phyloP scores from a whole-genome alignment of 2,329 filamentous ascomycete species.

The Nemania serpens region DNA sequence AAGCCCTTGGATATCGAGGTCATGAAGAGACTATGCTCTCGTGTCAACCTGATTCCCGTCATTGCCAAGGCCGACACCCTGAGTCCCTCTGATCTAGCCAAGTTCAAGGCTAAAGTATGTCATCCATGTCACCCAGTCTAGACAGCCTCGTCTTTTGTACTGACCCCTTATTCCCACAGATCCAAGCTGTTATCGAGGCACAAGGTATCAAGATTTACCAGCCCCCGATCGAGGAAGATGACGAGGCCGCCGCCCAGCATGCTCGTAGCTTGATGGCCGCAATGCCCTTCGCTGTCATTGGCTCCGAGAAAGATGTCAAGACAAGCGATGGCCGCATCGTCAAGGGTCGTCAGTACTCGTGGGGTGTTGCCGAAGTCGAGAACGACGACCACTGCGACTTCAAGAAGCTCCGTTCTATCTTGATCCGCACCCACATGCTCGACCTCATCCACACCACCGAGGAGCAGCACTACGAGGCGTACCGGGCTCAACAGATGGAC shows the following conservation, averaged over 20 bases:
- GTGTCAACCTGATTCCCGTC: conserved; percentile 97
- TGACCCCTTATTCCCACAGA: conserved; percentile 55
- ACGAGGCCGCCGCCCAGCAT: conserved; percentile 93
- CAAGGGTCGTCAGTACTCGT: conserved; percentile 98
- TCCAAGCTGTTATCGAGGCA: conserved; percentile 92
- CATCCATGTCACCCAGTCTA: background rate
- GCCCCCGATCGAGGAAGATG: conserved; percentile 96
- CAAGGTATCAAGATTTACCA: conserved; percentile 99
- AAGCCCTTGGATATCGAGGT: conserved; percentile 99
- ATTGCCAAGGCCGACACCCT: conserved; percentile 98
- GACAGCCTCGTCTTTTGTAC: background rate
- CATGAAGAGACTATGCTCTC: conserved; percentile 98
- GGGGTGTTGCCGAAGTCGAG: conserved; percentile 99
- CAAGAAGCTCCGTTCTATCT: conserved; percentile 98
- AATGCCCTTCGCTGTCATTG: conserved; percentile 98
- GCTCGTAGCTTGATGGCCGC: conserved; percentile 92
- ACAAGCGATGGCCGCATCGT: conserved; percentile 93
- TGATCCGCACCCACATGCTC: conserved; percentile 99
- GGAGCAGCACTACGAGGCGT: conserved; percentile 98
- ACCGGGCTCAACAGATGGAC: conserved; percentile 99
- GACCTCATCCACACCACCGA: conserved; percentile 99
- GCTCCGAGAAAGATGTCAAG: conserved; percentile 99
- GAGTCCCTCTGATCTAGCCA: conserved; percentile 86
- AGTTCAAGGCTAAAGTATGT: conserved; percentile 92
- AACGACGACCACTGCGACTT: conserved; percentile 99